Conservation (phyloP, 208 protist genomes). For the Phytomonas sp. region DNA sequence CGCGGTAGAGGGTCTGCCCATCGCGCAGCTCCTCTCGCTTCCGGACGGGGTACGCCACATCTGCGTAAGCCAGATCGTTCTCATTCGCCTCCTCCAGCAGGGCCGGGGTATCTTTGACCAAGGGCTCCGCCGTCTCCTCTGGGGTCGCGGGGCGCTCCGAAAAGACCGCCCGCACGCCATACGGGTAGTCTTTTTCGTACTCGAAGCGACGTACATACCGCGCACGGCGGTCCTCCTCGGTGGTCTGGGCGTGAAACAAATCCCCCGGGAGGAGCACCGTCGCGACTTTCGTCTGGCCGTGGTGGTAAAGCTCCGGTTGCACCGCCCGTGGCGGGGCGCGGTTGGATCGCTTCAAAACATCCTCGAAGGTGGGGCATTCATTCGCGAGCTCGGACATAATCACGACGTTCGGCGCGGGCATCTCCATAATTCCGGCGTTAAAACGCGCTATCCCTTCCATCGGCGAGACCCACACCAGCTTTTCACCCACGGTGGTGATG, state of each 20-base stretch:
- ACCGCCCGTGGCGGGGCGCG: conserved; percentile 31
- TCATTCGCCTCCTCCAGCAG: conserved; percentile 78
- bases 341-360: conserved; percentile 51
- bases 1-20: conserved; percentile 45
- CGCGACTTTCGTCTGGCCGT: conserved; percentile 48
- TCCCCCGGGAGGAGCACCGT: conserved; percentile 82
- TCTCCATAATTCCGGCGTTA: conserved; percentile 87
- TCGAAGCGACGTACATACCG: conserved; percentile 71
- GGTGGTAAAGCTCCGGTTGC: conserved; percentile 59
- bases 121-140: conserved; percentile 27
- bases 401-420: conserved; percentile 83
- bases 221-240: conserved; percentile 42
- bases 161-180: conserved; percentile 78
- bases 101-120: conserved; percentile 44
- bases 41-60: conserved; percentile 53
- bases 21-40: conserved; percentile 15
- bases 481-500: conserved; percentile 56
- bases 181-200: conserved; percentile 82
- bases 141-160: conserved; percentile 56
- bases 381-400: conserved; percentile 76
- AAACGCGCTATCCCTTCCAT: conserved; percentile 86
- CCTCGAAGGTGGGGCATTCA: conserved; percentile 68
- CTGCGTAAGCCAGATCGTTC: conserved; percentile 71
- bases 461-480: conserved; percentile 84
- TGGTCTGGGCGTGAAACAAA: conserved; percentile 54